These are phyloP conservation scores for Penicillium thymicola DNA, from an alignment of 2,329 filamentous ascomycete genomes.

Conservation along the genomic window DNA sequence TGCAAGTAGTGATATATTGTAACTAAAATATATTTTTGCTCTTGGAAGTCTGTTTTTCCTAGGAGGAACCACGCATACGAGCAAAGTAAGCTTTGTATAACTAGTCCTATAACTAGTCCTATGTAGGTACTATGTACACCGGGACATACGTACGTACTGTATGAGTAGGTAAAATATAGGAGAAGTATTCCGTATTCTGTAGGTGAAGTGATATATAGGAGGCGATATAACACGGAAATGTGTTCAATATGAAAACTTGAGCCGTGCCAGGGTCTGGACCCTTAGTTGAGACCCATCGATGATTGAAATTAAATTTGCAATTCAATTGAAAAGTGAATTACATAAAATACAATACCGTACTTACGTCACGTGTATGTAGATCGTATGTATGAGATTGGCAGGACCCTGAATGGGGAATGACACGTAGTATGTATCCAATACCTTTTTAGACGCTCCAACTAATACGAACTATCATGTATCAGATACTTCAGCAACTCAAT, in stretches of 20 bases:
- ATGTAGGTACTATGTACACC: neutral
- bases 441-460: accelerated
- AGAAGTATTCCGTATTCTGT: too few relatives aligned
- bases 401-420: neutral
- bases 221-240: too few relatives aligned
- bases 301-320: neutral
- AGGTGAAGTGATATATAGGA: neutral
- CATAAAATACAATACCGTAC: neutral
- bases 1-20: neutral
- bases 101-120: neutral
- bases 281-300: neutral
- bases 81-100: neutral
- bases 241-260: neutral
- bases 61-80: neutral
- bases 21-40: neutral
- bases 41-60: neutral
- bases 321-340: neutral
- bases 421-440: neutral
- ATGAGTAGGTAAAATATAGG: neutral
- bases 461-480: neutral
- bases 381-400: neutral
- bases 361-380: neutral
- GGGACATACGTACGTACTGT: neutral
- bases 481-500: neutral
- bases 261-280: neutral